Base-by-base conservation (phyloP, 2,329 filamentous ascomycete species). In the Sporothrix phasma region DNA sequence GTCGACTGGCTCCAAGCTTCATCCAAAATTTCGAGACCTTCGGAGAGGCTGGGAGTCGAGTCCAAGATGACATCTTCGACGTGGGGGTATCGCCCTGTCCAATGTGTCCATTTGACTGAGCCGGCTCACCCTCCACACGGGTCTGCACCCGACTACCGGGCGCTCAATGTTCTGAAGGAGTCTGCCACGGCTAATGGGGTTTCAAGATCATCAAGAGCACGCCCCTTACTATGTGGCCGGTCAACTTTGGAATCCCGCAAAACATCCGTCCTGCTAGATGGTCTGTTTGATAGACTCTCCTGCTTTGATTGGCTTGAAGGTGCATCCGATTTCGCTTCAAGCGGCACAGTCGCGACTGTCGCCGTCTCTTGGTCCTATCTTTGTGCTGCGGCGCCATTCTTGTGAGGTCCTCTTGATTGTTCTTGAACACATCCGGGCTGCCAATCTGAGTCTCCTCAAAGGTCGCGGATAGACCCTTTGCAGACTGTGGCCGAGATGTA, bases 401-500 rank as follows among this genome's bases (percentile, higher is more conserved):
- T 2, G 51, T 45, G 10, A 62, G 2, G 10, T 60, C 56, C 15
- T 65, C 54, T 26, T 63, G 45, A 29, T 46, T 54, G 13, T 54
- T 22, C 22, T 47, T 41, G 17, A 53, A 58, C 22, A 51, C 43
- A 3, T 37, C 61, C 2, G 53, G 29, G 11, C 45, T 65, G 10
- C 54, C 65, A 37, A 64, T 67, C 1, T 39, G 39, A 2, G 66
- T 5, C 8, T 69, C 66, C 6, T 71, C 72, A 0, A 66, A 51
- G 3, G 69, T 64, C 1, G 70, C 66, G 7, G 71, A 62, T 5
- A 68, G 22, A n/a, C 73, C 76, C 65, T 74, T 76, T 10, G 72
- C 70, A 5, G 76, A 78, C 61, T 78, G 77, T 3, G 77, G 76
- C n/a, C 76, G 71, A 5, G 76, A 78, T 6, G 74, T 78, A 58